Conservation (phyloP, 1,139 yeast genomes). For the Schwanniomyces etchellsii region DNA sequence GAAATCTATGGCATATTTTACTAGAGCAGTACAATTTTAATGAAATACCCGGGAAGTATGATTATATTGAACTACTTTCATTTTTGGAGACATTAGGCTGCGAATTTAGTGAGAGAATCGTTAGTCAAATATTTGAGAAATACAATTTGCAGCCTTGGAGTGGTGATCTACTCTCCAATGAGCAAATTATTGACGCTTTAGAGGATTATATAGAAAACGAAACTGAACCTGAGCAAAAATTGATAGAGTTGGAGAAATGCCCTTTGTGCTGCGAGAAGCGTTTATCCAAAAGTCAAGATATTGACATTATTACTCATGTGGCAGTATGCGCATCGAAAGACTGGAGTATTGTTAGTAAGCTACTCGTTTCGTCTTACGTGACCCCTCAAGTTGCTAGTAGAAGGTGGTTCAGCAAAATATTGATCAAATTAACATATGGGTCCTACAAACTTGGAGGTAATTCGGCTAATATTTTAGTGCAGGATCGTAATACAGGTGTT, state of each 20-base stretch:
- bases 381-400: constrained; percentile 80
- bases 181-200: constrained; percentile 57
- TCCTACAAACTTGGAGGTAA: constrained; percentile 82
- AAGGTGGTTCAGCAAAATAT: constrained; percentile 80
- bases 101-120: constrained; percentile 42
- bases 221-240: constrained; percentile 21
- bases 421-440: constrained; percentile 84
- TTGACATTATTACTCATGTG: constrained; percentile 76
- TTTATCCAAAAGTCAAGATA: constrained; percentile 48
- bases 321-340: constrained; percentile 82
- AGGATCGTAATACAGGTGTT: constrained; percentile 83
- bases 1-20: constrained; percentile 65
- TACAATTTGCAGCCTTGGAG: constrained; percentile 44
- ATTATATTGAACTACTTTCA: constrained; percentile 50
- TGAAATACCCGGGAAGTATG: constrained; percentile 31
- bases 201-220: constrained; percentile 23
- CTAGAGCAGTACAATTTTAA: constrained; percentile 46
- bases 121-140: constrained; percentile 37
- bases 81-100: constrained; percentile 64
- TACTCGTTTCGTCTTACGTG: constrained; percentile 66
- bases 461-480: constrained; percentile 90
- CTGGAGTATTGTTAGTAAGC: constrained; percentile 64
- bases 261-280: constrained; percentile 71
- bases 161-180: constrained; percentile 49
- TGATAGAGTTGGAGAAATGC: constrained; percentile 61